These are phyloP conservation scores for Ogataea polymorpha DNA, from an alignment of 805 yeast species.

Conservation along the genomic window DNA sequence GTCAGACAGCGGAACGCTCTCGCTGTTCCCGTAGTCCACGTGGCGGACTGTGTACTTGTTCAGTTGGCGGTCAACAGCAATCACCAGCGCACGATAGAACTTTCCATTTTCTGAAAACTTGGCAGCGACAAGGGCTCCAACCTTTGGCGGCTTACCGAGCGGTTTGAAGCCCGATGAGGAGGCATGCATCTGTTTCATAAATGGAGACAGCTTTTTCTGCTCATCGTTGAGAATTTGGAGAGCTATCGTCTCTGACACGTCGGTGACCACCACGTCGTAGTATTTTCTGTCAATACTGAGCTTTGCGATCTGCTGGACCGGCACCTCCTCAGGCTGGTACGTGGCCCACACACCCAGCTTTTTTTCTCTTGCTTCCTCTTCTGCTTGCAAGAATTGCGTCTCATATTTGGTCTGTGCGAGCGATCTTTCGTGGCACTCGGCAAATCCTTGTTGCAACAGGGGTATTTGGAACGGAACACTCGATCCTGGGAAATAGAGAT, in stretches of 20 bases:
- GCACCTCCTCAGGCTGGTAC: conserved; percentile 45
- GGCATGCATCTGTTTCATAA: conserved; percentile 47
- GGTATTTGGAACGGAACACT: conserved; percentile 54
- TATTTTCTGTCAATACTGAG: conserved; percentile 36
- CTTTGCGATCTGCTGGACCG: conserved; percentile 15
- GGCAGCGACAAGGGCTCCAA: conserved; percentile 54
- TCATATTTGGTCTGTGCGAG: conserved; percentile 55
- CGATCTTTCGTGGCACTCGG: conserved; percentile 62
- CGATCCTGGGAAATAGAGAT: conserved; percentile 50
- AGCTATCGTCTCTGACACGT: conserved; percentile 39
- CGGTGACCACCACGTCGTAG: conserved; percentile 54
- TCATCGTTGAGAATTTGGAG: conserved; percentile 43
- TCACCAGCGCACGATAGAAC: conserved; percentile 56
- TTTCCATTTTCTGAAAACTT: conserved; percentile 50
- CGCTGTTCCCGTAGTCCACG: conserved; percentile 59
- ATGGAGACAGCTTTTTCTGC: conserved; percentile 38
- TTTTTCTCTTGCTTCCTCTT: conserved; percentile 52
- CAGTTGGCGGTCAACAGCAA: conserved; percentile 42
- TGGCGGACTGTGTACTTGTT: conserved; percentile 50
- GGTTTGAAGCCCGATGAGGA: conserved; percentile 34
- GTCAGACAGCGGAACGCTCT: conserved; percentile 40
- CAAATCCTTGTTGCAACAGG: conserved; percentile 61
- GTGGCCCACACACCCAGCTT: conserved; percentile 67
- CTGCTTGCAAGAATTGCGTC: conserved; percentile 55
- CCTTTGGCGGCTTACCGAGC: conserved; percentile 43